Evolutionary conservation across 2,329 filamentous ascomycete species (phyloP), one percentile per base, ranked within the genome.

Genomic region (Claviceps arundinis): DNA sequence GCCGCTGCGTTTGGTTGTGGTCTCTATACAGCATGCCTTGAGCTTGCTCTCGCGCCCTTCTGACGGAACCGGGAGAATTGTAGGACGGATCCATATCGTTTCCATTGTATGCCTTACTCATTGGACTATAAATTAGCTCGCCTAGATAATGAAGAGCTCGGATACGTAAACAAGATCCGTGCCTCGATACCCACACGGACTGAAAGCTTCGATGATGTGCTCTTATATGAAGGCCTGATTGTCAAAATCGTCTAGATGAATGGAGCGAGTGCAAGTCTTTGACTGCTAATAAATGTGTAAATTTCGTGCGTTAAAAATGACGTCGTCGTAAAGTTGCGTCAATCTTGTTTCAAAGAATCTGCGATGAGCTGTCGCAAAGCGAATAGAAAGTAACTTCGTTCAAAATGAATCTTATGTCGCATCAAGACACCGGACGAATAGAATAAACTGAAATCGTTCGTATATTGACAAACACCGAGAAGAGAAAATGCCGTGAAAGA

Each of bases 71-170:
- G 59, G 65, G 70, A 65, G 60, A 57, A 51, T 61, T 61, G 56
- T 66, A 60, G 59, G 67, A 61, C 65, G 67, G 68, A 56, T 78
- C 76, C 74, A 74, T 74, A 57, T 67, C 67, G 64, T 66, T 71
- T 67, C 71, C 77, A 78, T 80, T 66, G 71, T 78, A 72, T 61
- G 63, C 61, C 64, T 68, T 71, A 73, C 71, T 79, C 77, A 80
- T 80, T 72, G 73, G 73, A 48, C 50, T 58, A 17, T 19, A 16
- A 40, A 37, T 5, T 26, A 40, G 50, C 17, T 26, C 16, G 16
- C 17, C 42, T 34, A 11, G 48, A 54, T 46, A 38, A 50, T 54
- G 16, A 30, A 37, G 7, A 22, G 14, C 9, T 30, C 24, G 19
- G n/a, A 26, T 5, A n/a, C 22, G 19, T 4, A 22, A 49, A 34